Base-by-base conservation (phyloP, 805 yeast genomes). In the Pichia scutulata region DNA sequence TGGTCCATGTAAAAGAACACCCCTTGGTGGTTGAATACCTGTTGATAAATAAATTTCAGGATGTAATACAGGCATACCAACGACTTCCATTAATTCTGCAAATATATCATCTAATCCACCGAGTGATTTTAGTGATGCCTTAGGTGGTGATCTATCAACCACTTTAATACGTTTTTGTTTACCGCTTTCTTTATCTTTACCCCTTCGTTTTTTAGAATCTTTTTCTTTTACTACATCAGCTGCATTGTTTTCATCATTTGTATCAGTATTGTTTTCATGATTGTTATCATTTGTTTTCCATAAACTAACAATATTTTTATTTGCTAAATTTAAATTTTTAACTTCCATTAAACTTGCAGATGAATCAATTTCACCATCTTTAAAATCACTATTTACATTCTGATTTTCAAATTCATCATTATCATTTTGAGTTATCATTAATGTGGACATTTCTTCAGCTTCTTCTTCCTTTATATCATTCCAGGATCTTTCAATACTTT, bases 21-120 rank as follows among this genome's bases (percentile, higher is more conserved):
- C 99, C 51, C 97, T 75, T 19, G 98, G 96, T 18, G 97, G 97
- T 57, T 89, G 96, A 14, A 90, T 90, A 24, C 98, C 98, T 0
- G 96, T 84, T 8, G 90, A 75, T 23, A 72, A 56, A 63, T 88
- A 93, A 2, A 93, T 86, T 65, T 93, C 99, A 0, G 98, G 97
- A 60, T 93, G 98, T 21, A 86, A 68, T 30, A 93, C 82, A 1
- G 99, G 99, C 70, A 92, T 73, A 1, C 95, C 97, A 1, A 93
- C 85, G 39, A 89, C 72, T 65, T 93, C 98, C 84, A 87, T 81
- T 21, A 93, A 72, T 64, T 90, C 93, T 5, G 87, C 77, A 23
- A 90, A 81, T n/a, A 90, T 82, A 49, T 77, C 81, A 55, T 85
- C 95, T 69, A 93, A 79, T 2, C 99, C 99, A 25, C 99, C 99